A percentile compares a stretch with the other conserved stretches of the same genome.
Evolutionary conservation across 2,329 filamentous ascomycete genomes (phyloP).

Genomic region (Amesomyces nigricolor): DNA sequence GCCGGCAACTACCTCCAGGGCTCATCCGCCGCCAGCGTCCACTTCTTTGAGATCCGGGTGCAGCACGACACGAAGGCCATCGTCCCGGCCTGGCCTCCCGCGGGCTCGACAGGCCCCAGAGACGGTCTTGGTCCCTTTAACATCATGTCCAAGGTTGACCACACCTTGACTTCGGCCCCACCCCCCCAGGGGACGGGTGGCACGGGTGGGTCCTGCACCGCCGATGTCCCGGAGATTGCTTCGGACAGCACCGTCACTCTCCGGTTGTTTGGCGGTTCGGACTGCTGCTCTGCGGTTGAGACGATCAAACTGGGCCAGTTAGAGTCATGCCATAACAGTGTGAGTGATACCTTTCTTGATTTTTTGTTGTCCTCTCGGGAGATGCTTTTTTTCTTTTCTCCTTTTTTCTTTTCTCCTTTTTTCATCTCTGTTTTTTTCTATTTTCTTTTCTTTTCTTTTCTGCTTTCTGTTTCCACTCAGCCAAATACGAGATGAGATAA

Average conservation of each 20-base stretch:
- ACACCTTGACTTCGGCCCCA: background rate
- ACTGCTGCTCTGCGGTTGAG: background rate
- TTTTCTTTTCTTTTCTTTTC: no score
- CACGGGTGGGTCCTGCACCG: background rate
- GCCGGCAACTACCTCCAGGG: constrained; percentile 8
- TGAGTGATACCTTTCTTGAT: no score
- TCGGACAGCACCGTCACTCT: background rate
- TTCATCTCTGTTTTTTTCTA: no score
- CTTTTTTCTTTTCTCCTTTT: no score
- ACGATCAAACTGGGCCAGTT: background rate
- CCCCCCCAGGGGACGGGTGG: background rate
- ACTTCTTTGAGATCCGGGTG: constrained; percentile 2
- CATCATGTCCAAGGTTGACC: background rate
- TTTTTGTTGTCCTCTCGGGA: no score
- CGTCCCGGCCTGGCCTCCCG: background rate
- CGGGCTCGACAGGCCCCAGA: background rate
- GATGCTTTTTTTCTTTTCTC: no score
- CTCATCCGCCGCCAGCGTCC: background rate
- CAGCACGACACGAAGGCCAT: background rate
- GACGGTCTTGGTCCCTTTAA: background rate
- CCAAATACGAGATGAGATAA: no score
- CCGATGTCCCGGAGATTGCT: background rate
- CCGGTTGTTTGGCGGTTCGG: background rate
- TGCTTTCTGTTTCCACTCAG: no score
- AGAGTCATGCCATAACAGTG: constrained; percentile 1